A percentile compares a stretch with the other conserved stretches of the same genome.
These are phyloP conservation scores for Thymus quinquecostatus DNA, from an alignment of 257 asterid species.

Conservation along the genomic window DNA sequence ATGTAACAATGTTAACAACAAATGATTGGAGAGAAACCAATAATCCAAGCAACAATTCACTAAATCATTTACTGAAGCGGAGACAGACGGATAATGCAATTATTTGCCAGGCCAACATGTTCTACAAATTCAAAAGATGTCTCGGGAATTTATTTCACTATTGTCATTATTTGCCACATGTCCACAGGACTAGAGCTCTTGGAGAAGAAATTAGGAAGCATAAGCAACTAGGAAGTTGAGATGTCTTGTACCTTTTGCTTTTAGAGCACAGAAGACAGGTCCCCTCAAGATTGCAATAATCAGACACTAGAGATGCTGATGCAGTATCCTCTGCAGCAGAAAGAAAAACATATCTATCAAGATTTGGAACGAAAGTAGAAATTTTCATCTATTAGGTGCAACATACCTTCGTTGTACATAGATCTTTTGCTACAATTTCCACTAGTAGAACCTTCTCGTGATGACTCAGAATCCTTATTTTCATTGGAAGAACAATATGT, in stretches of 20 bases:
- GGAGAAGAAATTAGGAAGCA: neutral
- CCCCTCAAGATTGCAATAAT: slow-evolving; percentile 36
- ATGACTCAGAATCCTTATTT: slow-evolving; percentile 35
- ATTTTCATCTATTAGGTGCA: slow-evolving; percentile 16
- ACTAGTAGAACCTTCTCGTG: slow-evolving; percentile 33
- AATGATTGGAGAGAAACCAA: slow-evolving; percentile 20
- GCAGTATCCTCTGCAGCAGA: slow-evolving; percentile 39
- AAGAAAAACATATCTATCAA: slow-evolving; percentile 26
- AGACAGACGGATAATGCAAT: slow-evolving; percentile 2
- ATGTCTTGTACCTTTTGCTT: slow-evolving; percentile 49
- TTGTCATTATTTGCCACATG: neutral
- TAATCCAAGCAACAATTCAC: slow-evolving; percentile 10
- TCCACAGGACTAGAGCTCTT: neutral
- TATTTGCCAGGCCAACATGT: neutral
- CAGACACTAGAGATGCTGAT: slow-evolving; percentile 34
- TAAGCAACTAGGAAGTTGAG: slow-evolving; percentile 17
- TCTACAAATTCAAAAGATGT: slow-evolving; percentile 3
- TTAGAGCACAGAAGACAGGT: slow-evolving; percentile 55
- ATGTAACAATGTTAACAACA: neutral
- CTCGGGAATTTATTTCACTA: neutral
- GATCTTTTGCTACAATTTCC: slow-evolving; percentile 31
- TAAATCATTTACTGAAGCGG: neutral
- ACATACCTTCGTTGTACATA: slow-evolving; percentile 7
- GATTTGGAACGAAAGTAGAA: slow-evolving; percentile 20
- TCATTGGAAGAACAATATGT: slow-evolving; percentile 34